phyloP scores from a whole-genome alignment of 257 asterid genomes.

The Mentha longifolia region DNA sequence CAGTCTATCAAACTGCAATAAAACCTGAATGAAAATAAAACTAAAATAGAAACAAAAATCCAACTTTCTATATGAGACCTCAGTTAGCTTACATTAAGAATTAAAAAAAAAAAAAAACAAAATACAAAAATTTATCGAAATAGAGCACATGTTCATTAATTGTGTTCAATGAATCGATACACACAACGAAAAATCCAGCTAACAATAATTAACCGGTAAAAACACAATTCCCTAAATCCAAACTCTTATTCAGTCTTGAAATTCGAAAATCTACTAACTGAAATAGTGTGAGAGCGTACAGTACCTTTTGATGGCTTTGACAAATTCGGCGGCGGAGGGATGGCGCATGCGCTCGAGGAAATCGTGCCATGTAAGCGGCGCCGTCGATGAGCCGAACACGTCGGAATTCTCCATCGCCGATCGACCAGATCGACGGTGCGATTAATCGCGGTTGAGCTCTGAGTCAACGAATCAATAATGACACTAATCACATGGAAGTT shows the following conservation, averaged over 20 bases:
- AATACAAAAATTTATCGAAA: neutral
- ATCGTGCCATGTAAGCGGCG: constrained; percentile 92
- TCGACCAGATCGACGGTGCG: constrained; percentile 46
- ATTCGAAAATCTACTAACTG: constrained; percentile 11
- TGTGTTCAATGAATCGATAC: constrained; percentile 2
- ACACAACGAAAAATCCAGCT: constrained; percentile 8
- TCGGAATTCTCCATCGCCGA: constrained; percentile 82
- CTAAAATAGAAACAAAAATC: neutral
- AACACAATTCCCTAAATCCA: constrained; percentile 6
- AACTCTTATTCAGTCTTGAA: constrained; percentile 3
- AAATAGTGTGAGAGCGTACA: neutral
- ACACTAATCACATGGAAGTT: neutral
- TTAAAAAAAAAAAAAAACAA: neutral
- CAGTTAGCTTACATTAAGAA: constrained; percentile 5
- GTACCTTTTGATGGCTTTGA: constrained; percentile 88
- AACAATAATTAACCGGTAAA: constrained; percentile 9
- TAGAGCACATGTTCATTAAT: constrained; percentile 15
- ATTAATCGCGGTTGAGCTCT: constrained; percentile 29
- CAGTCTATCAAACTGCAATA: neutral
- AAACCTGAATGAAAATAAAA: no score
- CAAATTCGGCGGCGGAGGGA: constrained; percentile 91
- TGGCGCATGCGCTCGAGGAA: constrained; percentile 99
- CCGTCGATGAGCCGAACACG: constrained; percentile 81
- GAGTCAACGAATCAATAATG: constrained; percentile 36
- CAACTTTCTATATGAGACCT: neutral